A percentile compares a stretch with the other conserved stretches of the same genome.
Evolutionary conservation across 164 flowering plant species (phyloP).

Genomic region (Pachysandra terminalis): DNA sequence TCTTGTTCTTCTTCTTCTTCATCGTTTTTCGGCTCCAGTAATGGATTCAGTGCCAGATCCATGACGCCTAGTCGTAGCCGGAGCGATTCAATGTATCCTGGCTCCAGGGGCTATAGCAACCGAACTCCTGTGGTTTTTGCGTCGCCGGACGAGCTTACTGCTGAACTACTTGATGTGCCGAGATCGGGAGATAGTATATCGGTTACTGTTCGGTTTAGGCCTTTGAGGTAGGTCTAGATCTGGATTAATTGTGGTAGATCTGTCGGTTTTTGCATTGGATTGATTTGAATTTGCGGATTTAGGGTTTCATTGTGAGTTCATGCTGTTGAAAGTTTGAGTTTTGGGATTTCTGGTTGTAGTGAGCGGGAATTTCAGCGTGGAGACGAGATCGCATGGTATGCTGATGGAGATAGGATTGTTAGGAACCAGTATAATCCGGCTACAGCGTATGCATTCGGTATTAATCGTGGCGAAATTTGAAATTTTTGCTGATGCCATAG

Average conservation of each 20-base stretch:
- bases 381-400: slow-evolving; percentile 90
- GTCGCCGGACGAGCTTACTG: slow-evolving; percentile 38
- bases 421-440: slow-evolving; percentile 84
- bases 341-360: slow-evolving; percentile 26
- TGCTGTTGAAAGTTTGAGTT: background rate
- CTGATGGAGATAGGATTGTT: slow-evolving; percentile 89
- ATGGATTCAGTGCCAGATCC: slow-evolving; percentile 34
- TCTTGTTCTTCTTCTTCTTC: slow-evolving; percentile 52
- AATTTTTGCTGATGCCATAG: background rate
- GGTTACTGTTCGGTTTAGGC: slow-evolving; percentile 76
- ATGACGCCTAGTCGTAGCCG: slow-evolving; percentile 39
- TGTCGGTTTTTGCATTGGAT: background rate
- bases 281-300: slow-evolving; percentile 6
- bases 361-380: slow-evolving; percentile 69
- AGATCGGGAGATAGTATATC: slow-evolving; percentile 56
- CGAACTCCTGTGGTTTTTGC: slow-evolving; percentile 34
- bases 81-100: slow-evolving; percentile 6
- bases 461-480: slow-evolving; percentile 1
- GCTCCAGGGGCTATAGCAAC: slow-evolving; percentile 19
- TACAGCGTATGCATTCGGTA: slow-evolving; percentile 94
- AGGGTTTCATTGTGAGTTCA: background rate
- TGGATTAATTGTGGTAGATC: slow-evolving; percentile 38
- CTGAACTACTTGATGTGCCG: slow-evolving; percentile 40
- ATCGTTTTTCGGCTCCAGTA: slow-evolving; percentile 34
- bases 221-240: slow-evolving; percentile 48